These are phyloP conservation scores for Solanum pinnatisectum DNA, from an alignment of 257 asterid genomes.

Conservation along the genomic window DNA sequence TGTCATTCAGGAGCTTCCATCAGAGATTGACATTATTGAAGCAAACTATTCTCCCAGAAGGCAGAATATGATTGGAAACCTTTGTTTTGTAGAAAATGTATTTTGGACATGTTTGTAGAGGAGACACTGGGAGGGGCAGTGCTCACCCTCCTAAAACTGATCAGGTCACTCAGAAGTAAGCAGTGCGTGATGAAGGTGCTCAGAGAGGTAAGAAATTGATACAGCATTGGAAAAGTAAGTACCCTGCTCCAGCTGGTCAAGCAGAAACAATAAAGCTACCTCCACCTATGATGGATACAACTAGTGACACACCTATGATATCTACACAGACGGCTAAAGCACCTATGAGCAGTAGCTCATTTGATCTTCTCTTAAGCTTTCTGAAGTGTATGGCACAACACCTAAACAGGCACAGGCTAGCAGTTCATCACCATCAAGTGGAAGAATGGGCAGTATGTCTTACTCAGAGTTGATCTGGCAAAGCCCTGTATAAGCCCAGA, in stretches of 20 bases:
- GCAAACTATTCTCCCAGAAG: neutral
- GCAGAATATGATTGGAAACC: neutral
- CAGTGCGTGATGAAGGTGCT: neutral
- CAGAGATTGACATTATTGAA: neutral
- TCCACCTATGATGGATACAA: neutral
- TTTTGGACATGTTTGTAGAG: neutral
- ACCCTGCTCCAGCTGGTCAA: neutral
- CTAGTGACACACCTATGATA: neutral
- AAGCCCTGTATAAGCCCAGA: neutral
- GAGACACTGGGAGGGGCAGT: neutral
- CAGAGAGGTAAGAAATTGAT: neutral
- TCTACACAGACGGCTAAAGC: neutral
- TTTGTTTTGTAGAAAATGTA: neutral
- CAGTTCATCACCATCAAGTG: neutral
- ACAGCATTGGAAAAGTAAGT: neutral
- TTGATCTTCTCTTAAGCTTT: neutral
- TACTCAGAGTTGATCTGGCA: neutral
- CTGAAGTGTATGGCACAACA: neutral
- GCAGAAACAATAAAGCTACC: neutral
- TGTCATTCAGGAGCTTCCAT: neutral
- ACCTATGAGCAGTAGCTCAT: neutral
- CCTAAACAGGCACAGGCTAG: neutral
- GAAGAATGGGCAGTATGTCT: neutral
- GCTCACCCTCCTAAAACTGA: neutral
- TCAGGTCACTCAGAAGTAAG: neutral